Percentiles rank a stretch among this genome's conserved stretches.
phyloP scores from a whole-genome alignment of 176 grass and related monocot species.

The Metroxylon sagu region DNA sequence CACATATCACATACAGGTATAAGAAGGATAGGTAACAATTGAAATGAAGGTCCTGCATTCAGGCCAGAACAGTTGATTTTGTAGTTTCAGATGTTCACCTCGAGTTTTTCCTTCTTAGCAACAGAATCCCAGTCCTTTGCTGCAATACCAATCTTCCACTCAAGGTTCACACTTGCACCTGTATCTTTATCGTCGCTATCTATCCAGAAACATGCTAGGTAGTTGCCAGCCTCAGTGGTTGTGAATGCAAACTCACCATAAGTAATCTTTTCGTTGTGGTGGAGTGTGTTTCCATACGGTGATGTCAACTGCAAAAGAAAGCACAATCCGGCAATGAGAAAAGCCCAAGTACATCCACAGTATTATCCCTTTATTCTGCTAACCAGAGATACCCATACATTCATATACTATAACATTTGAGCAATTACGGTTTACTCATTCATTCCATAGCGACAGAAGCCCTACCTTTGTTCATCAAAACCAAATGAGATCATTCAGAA shows the following conservation, averaged over 20 bases:
- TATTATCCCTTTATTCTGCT: not conserved
- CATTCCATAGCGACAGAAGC: no score
- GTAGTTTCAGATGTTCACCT: constrained; percentile 24
- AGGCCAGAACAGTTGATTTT: no score
- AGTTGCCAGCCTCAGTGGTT: constrained; percentile 67
- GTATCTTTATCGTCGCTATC: constrained; percentile 45
- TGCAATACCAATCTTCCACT: constrained; percentile 92
- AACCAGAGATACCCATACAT: not conserved
- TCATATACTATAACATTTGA: no score
- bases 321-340: constrained; percentile 2
- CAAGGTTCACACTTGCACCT: constrained; percentile 51
- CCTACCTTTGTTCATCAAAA: no score
- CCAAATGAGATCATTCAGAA: no score
- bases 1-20: not conserved
- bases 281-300: constrained; percentile 70
- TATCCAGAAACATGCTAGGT: constrained; percentile 82
- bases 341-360: no score
- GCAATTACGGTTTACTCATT: no score
- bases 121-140: constrained; percentile 84
- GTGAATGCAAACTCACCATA: constrained; percentile 80
- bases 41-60: no score
- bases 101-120: constrained; percentile 87
- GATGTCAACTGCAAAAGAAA: constrained; percentile 60
- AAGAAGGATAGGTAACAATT: constrained; percentile 1
- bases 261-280: constrained; percentile 60